These are phyloP conservation scores for Aspergillus unguis DNA, from an alignment of 2,329 filamentous ascomycete genomes.

Conservation along the genomic window DNA sequence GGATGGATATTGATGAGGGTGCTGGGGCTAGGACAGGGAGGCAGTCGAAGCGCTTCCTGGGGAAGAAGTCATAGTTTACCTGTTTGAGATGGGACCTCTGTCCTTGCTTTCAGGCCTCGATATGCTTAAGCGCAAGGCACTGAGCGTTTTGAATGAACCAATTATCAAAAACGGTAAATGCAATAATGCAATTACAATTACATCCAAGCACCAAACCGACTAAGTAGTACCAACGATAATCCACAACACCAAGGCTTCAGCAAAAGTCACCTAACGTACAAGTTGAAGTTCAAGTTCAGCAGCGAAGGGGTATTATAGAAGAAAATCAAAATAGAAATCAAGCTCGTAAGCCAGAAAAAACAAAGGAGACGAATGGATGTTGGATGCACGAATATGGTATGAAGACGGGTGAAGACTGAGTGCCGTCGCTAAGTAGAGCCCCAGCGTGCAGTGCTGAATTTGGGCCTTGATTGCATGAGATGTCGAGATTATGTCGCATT, in stretches of 20 bases:
- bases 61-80: constrained; percentile 29
- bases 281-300: constrained; percentile 30
- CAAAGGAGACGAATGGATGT: neutral
- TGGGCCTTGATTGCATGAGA: neutral
- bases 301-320: constrained; percentile 35
- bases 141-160: neutral
- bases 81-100: too few relatives aligned
- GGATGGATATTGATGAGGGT: constrained; percentile 42
- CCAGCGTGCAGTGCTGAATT: neutral
- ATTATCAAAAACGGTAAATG: neutral
- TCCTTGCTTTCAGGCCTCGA: neutral
- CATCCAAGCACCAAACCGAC: constrained; percentile 7
- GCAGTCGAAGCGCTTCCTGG: constrained; percentile 37
- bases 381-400: neutral
- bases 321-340: constrained; percentile 7
- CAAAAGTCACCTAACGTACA: constrained; percentile 29
- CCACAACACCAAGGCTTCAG: constrained; percentile 24
- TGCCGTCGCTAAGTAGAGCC: constrained; percentile 1
- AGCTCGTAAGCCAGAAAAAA: constrained; percentile 18
- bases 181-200: constrained; percentile 8
- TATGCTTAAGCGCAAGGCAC: neutral
- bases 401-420: constrained; percentile 3
- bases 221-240: constrained; percentile 15
- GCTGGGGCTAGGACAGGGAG: constrained; percentile 26
- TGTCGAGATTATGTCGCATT: neutral